These are phyloP conservation scores for Cnidoscolus chayamansa DNA, from an alignment of 441 rosid genomes.

Conservation along the genomic window DNA sequence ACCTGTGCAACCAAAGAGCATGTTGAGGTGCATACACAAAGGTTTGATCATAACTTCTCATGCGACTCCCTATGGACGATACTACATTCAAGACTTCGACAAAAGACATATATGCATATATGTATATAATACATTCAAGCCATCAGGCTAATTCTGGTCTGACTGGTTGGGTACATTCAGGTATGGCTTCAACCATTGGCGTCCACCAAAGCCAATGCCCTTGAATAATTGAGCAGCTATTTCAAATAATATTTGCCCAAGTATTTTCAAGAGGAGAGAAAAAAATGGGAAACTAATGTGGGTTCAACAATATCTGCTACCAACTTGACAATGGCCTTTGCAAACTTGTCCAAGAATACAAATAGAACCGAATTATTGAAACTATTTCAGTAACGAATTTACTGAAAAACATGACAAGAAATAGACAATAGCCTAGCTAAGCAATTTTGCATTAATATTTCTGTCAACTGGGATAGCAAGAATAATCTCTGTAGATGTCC, in stretches of 20 bases:
- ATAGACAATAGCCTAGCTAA: background rate
- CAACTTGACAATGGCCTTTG: background rate
- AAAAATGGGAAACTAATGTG: no score
- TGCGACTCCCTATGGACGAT: background rate
- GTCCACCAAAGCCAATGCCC: background rate
- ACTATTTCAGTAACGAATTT: no score
- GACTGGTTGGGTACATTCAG: background rate
- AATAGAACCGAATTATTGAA: background rate
- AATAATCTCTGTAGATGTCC: background rate
- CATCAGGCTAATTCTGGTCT: background rate
- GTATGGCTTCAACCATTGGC: background rate
- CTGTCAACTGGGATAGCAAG: background rate
- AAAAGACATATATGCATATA: no score
- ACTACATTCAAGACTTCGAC: background rate
- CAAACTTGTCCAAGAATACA: background rate
- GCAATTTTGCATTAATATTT: background rate
- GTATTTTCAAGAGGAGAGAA: background rate
- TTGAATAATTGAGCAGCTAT: background rate
- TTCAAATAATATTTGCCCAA: background rate
- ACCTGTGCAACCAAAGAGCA: conserved; percentile 40
- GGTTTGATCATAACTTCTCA: background rate
- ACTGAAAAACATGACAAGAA: no score
- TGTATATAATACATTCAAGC: background rate
- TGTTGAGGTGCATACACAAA: background rate
- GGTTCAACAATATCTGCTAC: background rate